Evolutionary conservation across 2,329 filamentous ascomycete genomes (phyloP).

Genomic region (Ophiostoma quercus): DNA sequence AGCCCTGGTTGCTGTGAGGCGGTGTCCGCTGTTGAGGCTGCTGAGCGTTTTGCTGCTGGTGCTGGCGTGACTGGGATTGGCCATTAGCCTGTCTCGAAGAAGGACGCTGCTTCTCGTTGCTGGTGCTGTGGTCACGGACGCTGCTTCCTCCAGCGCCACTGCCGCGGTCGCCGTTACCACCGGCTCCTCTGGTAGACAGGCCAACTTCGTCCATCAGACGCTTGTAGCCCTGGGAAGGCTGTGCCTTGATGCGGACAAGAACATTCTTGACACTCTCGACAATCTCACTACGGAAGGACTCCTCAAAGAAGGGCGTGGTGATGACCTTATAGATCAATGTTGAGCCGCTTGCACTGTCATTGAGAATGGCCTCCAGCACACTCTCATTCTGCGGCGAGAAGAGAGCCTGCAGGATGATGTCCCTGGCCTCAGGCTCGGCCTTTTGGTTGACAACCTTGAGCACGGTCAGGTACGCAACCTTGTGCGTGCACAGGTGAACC

Average conservation of each 20-base stretch:
- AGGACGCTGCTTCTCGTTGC: slow-evolving; percentile 51
- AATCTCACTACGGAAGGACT: slow-evolving; percentile 79
- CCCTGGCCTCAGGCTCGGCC: slow-evolving; percentile 84
- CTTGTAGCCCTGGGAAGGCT: slow-evolving; percentile 94
- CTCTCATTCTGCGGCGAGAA: slow-evolving; percentile 89
- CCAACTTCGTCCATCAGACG: slow-evolving; percentile 98
- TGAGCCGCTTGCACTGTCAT: slow-evolving; percentile 84
- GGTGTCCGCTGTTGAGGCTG: slow-evolving; percentile 36
- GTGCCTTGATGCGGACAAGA: slow-evolving; percentile 81
- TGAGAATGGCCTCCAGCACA: slow-evolving; percentile 81
- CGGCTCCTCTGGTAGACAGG: slow-evolving; percentile 58
- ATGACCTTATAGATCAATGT: slow-evolving; percentile 98
- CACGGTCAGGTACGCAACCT: slow-evolving; percentile 94
- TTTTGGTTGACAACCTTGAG: slow-evolving; percentile 98
- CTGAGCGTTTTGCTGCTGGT: slow-evolving; percentile 36
- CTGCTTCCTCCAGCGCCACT: slow-evolving; percentile 39
- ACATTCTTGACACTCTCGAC: slow-evolving; percentile 90
- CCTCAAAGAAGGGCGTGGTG: slow-evolving; percentile 95
- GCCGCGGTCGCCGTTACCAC: slow-evolving; percentile 34
- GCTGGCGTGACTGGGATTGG: slow-evolving; percentile 30
- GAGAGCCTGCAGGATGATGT: slow-evolving; percentile 80
- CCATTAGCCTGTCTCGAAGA: slow-evolving; percentile 50
- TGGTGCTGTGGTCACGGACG: slow-evolving; percentile 44
- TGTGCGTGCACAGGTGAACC: slow-evolving; percentile 94
- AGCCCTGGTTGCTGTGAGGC: slow-evolving; percentile 20